Percentiles rank a stretch among this genome's conserved stretches.
Conservation (phyloP, 2,329 filamentous ascomycete genomes). For the Aspergillus calidoustus region DNA sequence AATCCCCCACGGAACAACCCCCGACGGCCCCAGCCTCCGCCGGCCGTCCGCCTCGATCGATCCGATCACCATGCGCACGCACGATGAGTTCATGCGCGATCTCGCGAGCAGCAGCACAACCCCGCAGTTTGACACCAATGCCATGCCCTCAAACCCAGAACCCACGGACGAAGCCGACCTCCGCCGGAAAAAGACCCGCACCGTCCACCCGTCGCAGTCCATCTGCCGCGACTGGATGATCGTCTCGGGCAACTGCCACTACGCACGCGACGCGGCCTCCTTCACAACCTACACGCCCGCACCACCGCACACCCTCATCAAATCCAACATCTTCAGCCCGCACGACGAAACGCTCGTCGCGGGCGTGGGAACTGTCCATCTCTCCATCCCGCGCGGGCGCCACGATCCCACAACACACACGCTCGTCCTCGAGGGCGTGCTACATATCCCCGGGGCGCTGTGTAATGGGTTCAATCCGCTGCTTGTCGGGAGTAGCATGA, state of each 20-base stretch:
- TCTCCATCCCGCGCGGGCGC: slow-evolving; percentile 30
- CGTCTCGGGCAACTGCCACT: slow-evolving; percentile 35
- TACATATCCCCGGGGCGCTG: slow-evolving; percentile 40
- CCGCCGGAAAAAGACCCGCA: slow-evolving; percentile 19
- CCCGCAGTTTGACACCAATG: not conserved
- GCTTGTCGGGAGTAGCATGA: slow-evolving; percentile 31
- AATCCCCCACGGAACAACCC: not conserved
- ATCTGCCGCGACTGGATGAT: slow-evolving; percentile 43
- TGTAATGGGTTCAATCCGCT: slow-evolving; percentile 39
- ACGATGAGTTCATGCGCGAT: slow-evolving; percentile 17
- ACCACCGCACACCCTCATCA: slow-evolving; percentile 14
- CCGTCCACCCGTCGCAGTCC: slow-evolving; percentile 38
- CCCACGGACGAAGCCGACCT: not conserved
- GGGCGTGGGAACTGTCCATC: slow-evolving; percentile 39
- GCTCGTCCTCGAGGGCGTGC: slow-evolving; percentile 37
- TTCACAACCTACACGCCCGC: slow-evolving; percentile 39
- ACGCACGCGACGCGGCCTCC: slow-evolving; percentile 36
- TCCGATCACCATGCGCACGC: slow-evolving; percentile 8
- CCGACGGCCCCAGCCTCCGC: not conserved
- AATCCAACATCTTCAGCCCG: slow-evolving; percentile 30
- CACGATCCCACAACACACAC: slow-evolving; percentile 28
- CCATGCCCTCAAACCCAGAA: not conserved
- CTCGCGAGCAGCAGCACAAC: not conserved
- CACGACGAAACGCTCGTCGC: slow-evolving; percentile 32
- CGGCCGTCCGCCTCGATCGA: not conserved